Percentiles rank a stretch among this genome's conserved stretches.
Evolutionary conservation across 140 eudicot genomes (phyloP).

Genomic region (Senecio squalidus): DNA sequence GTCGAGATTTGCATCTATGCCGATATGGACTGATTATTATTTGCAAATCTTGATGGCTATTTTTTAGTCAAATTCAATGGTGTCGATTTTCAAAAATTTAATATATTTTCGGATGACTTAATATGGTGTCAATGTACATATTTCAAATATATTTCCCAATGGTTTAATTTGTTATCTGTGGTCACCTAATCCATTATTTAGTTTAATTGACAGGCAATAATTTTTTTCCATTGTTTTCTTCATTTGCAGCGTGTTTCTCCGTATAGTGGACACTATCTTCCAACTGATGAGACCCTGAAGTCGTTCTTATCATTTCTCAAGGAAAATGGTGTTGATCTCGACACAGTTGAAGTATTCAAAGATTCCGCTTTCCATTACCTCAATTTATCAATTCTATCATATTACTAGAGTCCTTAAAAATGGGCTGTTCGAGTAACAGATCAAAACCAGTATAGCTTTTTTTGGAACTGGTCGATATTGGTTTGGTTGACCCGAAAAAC

Average conservation of each 20-base stretch:
- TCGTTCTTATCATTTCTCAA: constrained; percentile 56
- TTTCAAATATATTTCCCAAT: constrained; percentile 5
- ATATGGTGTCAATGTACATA: too few relatives aligned
- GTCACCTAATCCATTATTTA: constrained; percentile 28
- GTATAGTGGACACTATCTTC: constrained; percentile 97
- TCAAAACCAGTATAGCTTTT: too few relatives aligned
- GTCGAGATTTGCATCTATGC: too few relatives aligned
- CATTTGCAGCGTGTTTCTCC: constrained; percentile 70
- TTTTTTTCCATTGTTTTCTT: constrained; percentile 9
- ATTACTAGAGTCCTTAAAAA: too few relatives aligned
- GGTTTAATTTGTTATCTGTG: not conserved
- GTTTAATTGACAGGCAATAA: constrained; percentile 9
- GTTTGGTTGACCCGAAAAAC: too few relatives aligned
- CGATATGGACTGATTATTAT: too few relatives aligned
- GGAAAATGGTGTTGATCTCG: constrained; percentile 74
- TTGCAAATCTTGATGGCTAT: constrained; percentile 5
- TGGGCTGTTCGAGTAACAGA: too few relatives aligned
- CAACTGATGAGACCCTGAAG: constrained; percentile 71
- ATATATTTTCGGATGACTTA: not conserved
- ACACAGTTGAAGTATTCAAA: constrained; percentile 55
- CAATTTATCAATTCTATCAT: too few relatives aligned
- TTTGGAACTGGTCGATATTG: too few relatives aligned
- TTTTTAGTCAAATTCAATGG: constrained; percentile 4
- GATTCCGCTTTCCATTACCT: not conserved
- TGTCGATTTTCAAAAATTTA: not conserved